Conservation (phyloP, 1,284 basidiomycete genomes). For the Moniliella sp. region DNA sequence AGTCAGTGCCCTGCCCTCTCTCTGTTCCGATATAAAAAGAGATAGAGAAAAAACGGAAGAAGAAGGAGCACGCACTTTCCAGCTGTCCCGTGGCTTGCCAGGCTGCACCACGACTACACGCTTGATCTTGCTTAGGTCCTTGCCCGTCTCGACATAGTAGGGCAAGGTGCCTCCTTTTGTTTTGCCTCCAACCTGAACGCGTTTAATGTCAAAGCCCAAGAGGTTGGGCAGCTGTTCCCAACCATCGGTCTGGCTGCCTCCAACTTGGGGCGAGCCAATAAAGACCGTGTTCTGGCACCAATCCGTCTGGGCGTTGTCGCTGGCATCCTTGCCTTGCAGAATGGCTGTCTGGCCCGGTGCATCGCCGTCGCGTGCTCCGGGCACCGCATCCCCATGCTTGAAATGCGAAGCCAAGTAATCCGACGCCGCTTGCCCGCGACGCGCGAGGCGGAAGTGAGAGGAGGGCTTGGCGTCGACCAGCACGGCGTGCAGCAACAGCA, state of each 20-base stretch:
- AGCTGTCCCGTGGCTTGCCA: constrained; percentile 15
- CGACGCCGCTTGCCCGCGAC: too few relatives aligned
- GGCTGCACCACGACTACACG: constrained; percentile 9
- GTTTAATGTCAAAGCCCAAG: constrained; percentile 20
- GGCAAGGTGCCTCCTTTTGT: constrained; percentile 1
- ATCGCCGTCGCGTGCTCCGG: too few relatives aligned
- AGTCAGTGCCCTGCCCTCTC: too few relatives aligned
- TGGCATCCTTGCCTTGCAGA: constrained; percentile 13
- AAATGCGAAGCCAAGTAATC: too few relatives aligned
- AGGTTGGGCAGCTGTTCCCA: constrained; percentile 21
- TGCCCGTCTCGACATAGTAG: constrained; percentile 9
- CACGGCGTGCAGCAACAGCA: too few relatives aligned
- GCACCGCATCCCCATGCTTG: too few relatives aligned
- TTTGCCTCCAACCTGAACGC: constrained; percentile 8
- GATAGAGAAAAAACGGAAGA: constrained; percentile 14
- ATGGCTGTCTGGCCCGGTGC: constrained; percentile 12
- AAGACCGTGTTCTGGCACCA: constrained; percentile 16
- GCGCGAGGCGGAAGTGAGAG: too few relatives aligned
- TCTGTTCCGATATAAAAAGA: constrained; percentile 20
- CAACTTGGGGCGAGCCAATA: constrained; percentile 17
- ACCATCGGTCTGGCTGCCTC: constrained; percentile 10
- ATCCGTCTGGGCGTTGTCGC: constrained; percentile 14
- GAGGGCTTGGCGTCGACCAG: too few relatives aligned
- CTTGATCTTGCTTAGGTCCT: constrained; percentile 10
- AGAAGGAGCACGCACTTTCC: constrained; percentile 20